These are phyloP conservation scores for Globisporangium megalacanthum DNA, from an alignment of 352 stramenopile genomes.

Conservation along the genomic window DNA sequence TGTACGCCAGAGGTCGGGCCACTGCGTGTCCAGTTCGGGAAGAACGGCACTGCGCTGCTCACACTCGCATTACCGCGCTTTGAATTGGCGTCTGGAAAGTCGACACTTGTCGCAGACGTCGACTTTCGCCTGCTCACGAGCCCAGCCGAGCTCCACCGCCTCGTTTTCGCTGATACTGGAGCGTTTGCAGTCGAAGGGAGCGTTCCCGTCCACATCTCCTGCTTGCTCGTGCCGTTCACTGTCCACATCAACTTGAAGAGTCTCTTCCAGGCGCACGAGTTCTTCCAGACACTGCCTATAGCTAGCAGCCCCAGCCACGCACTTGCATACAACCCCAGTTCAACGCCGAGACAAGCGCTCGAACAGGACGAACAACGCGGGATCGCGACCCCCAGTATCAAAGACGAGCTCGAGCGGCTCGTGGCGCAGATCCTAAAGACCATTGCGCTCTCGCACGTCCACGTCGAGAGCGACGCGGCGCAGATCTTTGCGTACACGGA, in stretches of 20 bases:
- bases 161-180: slow-evolving; percentile 39
- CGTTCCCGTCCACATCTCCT: slow-evolving; percentile 54
- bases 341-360: slow-evolving; percentile 1
- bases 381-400: slow-evolving; percentile 33
- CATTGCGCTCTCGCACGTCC: slow-evolving; percentile 67
- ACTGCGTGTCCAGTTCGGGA: slow-evolving; percentile 46
- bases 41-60: slow-evolving; percentile 48
- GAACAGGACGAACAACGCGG: background rate
- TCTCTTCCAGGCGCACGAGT: slow-evolving; percentile 17
- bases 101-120: slow-evolving; percentile 40
- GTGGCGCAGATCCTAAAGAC: slow-evolving; percentile 65
- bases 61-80: slow-evolving; percentile 45
- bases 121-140: slow-evolving; percentile 40
- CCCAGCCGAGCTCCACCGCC: slow-evolving; percentile 36
- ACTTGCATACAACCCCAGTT: background rate
- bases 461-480: slow-evolving; percentile 43
- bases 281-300: background rate
- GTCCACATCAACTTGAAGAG: slow-evolving; percentile 52
- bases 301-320: background rate
- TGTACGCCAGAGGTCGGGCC: slow-evolving; percentile 57
- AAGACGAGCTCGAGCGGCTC: slow-evolving; percentile 45
- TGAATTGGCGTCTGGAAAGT: slow-evolving; percentile 40
- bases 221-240: slow-evolving; percentile 69
- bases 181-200: slow-evolving; percentile 41
- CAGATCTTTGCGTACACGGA: slow-evolving; percentile 81